Evolutionary conservation across 1,284 basidiomycete genomes (phyloP).

Genomic region (Moniliophthora roreri): DNA sequence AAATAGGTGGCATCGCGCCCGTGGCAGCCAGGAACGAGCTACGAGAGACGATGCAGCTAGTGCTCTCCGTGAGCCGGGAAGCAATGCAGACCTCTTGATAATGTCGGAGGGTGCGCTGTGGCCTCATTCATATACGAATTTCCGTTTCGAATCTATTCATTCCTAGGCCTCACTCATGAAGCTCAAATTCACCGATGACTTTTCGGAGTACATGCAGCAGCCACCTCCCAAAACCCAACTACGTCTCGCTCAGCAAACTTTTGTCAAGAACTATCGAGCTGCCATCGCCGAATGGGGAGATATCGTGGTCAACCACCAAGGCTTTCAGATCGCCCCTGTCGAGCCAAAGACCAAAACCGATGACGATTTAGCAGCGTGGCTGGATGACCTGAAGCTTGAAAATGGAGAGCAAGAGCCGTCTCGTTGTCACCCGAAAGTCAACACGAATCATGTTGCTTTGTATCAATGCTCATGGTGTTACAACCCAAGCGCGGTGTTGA

Average conservation of each 20-base stretch:
- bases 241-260: constrained; percentile 14
- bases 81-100: no score
- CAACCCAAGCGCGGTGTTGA: constrained; percentile 16
- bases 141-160: no score
- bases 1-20: no score
- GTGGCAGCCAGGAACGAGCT: no score
- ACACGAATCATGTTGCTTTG: constrained; percentile 12
- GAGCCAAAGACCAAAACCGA: constrained; percentile 8
- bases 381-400: constrained; percentile 16
- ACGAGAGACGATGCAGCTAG: no score
- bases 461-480: constrained; percentile 17
- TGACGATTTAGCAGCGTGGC: constrained; percentile 18
- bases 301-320: not conserved
- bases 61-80: no score
- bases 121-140: no score
- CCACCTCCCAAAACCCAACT: constrained; percentile 13
- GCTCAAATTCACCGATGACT: constrained; percentile 25
- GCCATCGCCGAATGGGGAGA: constrained; percentile 15
- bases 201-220: constrained; percentile 6
- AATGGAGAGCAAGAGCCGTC: constrained; percentile 15
- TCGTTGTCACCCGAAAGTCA: constrained; percentile 13
- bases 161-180: constrained; percentile 43
- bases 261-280: constrained; percentile 14
- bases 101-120: no score
- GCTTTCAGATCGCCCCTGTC: not conserved